Base-by-base conservation (phyloP, 1,284 basidiomycete genomes). In the Moesziomyces antarcticus region DNA sequence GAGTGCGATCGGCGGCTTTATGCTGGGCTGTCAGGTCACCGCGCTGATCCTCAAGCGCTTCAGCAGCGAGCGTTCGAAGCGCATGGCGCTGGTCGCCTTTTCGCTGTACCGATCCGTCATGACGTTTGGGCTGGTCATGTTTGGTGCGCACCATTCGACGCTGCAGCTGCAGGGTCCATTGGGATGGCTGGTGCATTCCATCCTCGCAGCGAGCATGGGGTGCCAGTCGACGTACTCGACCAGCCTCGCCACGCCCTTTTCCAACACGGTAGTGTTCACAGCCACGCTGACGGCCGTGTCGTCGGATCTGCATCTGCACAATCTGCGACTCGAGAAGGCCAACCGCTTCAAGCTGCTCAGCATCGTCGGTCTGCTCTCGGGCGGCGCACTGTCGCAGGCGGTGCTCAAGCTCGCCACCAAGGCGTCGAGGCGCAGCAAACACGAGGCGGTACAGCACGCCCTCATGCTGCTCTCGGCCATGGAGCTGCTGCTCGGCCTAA, bases 251-350 rank as follows among this genome's bases (percentile, higher is more conserved):
- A 73, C 73, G 11, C 73, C 68, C 1, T 73, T 72, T 11, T 56
- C 60, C 18, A 73, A 64, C 41, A 75, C 73, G 3, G 73, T 75
- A 7, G 73, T 73, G 8, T 75, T 75, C 30, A 75, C 73, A 1
- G 66, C 69, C 2, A 69, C 73, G 11, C 27, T 69, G 55, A 69
- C 73, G 0, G 46, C 58, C 10, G 61, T 75, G 13, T 46, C 66
- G 8, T 73, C 73, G 14, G 73, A 75, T 14, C 50, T 66, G n/a
- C 42, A 57, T 22, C 50, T 70, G 6, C 57, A 55, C 7, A 57
- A 33, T 45, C 52, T 67, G 27, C 46, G 46, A 18, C 47, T 65
- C n/a, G 53, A 24, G 10, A 21, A 25, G 3, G 5, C 50, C 11
- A 73, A 68, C 14, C 40, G 43, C 11, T 49, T 65, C 57, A 64